These are phyloP conservation scores for Phytophthora podocarpi DNA, from an alignment of 352 stramenopile species.

Conservation along the genomic window DNA sequence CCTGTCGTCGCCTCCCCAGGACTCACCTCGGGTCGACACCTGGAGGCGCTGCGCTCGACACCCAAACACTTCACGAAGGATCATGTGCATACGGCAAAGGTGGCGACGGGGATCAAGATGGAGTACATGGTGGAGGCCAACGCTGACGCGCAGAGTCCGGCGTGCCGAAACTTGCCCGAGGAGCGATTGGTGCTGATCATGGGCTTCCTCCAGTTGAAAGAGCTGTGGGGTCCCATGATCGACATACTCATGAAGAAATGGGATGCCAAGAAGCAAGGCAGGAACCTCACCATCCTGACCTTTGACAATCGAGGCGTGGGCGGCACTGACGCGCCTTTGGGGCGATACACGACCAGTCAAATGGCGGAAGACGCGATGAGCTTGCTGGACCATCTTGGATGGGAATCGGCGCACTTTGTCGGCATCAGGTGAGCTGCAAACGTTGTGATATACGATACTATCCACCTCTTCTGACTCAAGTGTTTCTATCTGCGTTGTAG, in stretches of 20 bases:
- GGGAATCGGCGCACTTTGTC: slow-evolving; percentile 42
- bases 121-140: slow-evolving; percentile 41
- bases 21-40: slow-evolving; percentile 28
- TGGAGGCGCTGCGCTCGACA: slow-evolving; percentile 36
- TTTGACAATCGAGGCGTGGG: slow-evolving; percentile 58
- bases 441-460: slow-evolving; percentile 4
- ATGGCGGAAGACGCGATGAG: slow-evolving; percentile 47
- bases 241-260: slow-evolving; percentile 47
- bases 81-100: slow-evolving; percentile 25
- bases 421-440: slow-evolving; percentile 36
- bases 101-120: slow-evolving; percentile 45
- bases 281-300: slow-evolving; percentile 41
- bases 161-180: slow-evolving; percentile 19
- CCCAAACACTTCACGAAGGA: slow-evolving; percentile 32
- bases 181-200: slow-evolving; percentile 51
- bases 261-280: slow-evolving; percentile 23
- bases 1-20: slow-evolving; percentile 24
- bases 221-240: slow-evolving; percentile 46
- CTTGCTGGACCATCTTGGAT: slow-evolving; percentile 47
- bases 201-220: slow-evolving; percentile 50
- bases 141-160: slow-evolving; percentile 7
- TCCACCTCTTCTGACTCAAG: slow-evolving; percentile 9
- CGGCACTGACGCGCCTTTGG: slow-evolving; percentile 37
- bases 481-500: slow-evolving; percentile 5
- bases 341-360: slow-evolving; percentile 46